Percentiles rank a stretch among this genome's conserved stretches.
Evolutionary conservation across 1,284 basidiomycete species (phyloP).

Genomic region (Mycosarcoma mackinlayi): DNA sequence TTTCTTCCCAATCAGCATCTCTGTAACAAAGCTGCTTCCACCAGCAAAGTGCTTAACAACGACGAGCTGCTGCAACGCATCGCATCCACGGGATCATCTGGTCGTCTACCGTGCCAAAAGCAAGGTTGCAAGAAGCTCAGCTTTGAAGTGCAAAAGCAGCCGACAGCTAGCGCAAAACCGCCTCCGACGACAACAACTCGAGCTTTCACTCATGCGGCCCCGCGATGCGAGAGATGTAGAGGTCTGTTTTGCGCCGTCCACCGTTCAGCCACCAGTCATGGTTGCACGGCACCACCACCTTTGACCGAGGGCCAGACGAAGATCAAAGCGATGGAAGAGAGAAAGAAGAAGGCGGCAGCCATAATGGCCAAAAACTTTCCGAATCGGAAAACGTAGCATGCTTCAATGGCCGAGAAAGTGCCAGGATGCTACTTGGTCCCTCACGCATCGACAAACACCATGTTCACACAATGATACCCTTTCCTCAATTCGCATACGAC

Average conservation of each 20-base stretch:
- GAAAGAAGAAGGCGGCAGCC: conserved; percentile 59
- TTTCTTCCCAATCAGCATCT: conserved; percentile 52
- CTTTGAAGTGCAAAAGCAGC: conserved; percentile 30
- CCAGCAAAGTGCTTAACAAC: conserved; percentile 34
- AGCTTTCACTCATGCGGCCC: conserved; percentile 49
- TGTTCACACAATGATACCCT: conserved; percentile 17
- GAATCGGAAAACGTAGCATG: conserved; percentile 29
- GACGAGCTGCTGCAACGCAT: conserved; percentile 31
- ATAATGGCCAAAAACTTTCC: conserved; percentile 58
- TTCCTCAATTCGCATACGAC: conserved; percentile 7
- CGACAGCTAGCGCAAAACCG: conserved; percentile 1
- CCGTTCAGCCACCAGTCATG: conserved; percentile 45
- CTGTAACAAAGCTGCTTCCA: conserved; percentile 38
- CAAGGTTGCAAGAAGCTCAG: conserved; percentile 56
- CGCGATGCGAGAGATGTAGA: conserved; percentile 54
- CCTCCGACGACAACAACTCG: conserved; percentile 3
- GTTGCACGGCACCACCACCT: conserved; percentile 49
- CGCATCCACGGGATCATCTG: conserved; percentile 19
- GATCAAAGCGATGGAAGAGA: conserved; percentile 51
- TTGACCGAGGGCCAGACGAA: conserved; percentile 56
- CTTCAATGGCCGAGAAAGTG: too few relatives aligned
- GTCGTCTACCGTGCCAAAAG: conserved; percentile 57
- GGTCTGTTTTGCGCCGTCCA: conserved; percentile 56
- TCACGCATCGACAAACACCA: neutral
- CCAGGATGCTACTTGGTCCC: neutral